Evolutionary conservation across 164 flowering plant genomes (phyloP).

Genomic region (Aristolochia contorta): DNA sequence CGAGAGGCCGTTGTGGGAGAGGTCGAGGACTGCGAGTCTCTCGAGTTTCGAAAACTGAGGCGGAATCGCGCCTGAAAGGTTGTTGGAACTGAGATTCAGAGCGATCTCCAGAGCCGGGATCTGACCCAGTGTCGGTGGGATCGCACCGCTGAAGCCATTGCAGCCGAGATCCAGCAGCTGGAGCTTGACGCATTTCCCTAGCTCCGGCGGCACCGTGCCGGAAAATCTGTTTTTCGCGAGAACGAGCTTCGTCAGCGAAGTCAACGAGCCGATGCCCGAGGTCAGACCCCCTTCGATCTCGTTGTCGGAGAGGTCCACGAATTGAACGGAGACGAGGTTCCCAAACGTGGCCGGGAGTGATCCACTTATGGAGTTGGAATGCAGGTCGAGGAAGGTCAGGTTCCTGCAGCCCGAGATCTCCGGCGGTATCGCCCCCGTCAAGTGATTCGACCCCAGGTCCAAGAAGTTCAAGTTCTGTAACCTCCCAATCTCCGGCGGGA

Average conservation of each 20-base stretch:
- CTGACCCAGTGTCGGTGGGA: constrained; percentile 65
- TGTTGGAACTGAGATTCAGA: constrained; percentile 78
- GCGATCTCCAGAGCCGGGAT: constrained; percentile 72
- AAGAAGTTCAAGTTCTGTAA: constrained; percentile 55
- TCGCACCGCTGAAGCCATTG: constrained; percentile 58
- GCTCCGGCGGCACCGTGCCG: constrained; percentile 60
- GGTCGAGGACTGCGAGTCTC: constrained; percentile 67
- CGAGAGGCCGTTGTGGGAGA: constrained; percentile 67
- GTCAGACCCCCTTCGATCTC: constrained; percentile 45
- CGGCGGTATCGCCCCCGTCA: constrained; percentile 60
- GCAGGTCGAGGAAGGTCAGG: constrained; percentile 77
- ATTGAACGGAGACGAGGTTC: constrained; percentile 39
- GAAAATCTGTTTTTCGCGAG: constrained; percentile 51
- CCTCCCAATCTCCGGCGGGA: constrained; percentile 78
- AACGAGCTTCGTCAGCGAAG: constrained; percentile 54
- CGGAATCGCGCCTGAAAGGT: constrained; percentile 63
- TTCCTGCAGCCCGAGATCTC: constrained; percentile 48
- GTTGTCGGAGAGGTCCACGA: constrained; percentile 69
- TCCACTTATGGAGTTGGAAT: constrained; percentile 61
- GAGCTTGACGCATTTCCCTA: constrained; percentile 52
- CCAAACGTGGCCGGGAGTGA: constrained; percentile 51
- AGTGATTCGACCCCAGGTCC: constrained; percentile 59
- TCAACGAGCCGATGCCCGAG: constrained; percentile 39
- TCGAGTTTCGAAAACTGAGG: constrained; percentile 41
- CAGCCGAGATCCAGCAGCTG: constrained; percentile 63